Percentiles rank a stretch among this genome's conserved stretches.
Evolutionary conservation across 2,329 filamentous ascomycete genomes (phyloP).

Genomic region (Cladophialophora immunda): DNA sequence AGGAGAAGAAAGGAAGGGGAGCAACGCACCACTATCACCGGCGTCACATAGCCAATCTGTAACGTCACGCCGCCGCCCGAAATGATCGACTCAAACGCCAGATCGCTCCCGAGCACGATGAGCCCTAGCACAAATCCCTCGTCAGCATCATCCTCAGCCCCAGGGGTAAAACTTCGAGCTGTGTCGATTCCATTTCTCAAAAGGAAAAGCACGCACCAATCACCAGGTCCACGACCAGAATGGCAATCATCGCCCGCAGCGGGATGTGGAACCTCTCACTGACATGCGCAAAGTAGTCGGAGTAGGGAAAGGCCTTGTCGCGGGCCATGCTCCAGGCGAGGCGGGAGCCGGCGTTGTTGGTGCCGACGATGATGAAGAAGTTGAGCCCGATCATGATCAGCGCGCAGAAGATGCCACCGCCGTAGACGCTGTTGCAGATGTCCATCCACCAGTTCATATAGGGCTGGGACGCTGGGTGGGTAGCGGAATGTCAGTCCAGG

Average conservation of each 20-base stretch:
- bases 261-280: slow-evolving; percentile 66
- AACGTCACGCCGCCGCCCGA: slow-evolving; percentile 34
- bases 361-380: slow-evolving; percentile 36
- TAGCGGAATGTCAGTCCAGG: neutral
- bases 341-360: slow-evolving; percentile 33
- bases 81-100: slow-evolving; percentile 37
- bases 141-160: slow-evolving; percentile 3
- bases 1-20: neutral
- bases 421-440: slow-evolving; percentile 50
- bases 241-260: slow-evolving; percentile 46
- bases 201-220: slow-evolving; percentile 27
- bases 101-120: slow-evolving; percentile 34
- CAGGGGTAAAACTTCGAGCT: too few relatives aligned
- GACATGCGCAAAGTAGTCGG: slow-evolving; percentile 62
- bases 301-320: slow-evolving; percentile 68
- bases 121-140: slow-evolving; percentile 18
- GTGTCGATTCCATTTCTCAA: too few relatives aligned
- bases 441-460: slow-evolving; percentile 45
- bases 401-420: slow-evolving; percentile 38
- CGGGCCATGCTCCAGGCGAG: slow-evolving; percentile 52
- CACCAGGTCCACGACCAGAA: slow-evolving; percentile 32
- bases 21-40: slow-evolving; percentile 32
- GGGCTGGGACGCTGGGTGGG: slow-evolving; percentile 57
- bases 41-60: slow-evolving; percentile 34
- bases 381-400: slow-evolving; percentile 36